Percentiles rank a stretch among this genome's conserved stretches.
phyloP scores from a whole-genome alignment of 139 green algal species.

The Klebsormidium nitens region DNA sequence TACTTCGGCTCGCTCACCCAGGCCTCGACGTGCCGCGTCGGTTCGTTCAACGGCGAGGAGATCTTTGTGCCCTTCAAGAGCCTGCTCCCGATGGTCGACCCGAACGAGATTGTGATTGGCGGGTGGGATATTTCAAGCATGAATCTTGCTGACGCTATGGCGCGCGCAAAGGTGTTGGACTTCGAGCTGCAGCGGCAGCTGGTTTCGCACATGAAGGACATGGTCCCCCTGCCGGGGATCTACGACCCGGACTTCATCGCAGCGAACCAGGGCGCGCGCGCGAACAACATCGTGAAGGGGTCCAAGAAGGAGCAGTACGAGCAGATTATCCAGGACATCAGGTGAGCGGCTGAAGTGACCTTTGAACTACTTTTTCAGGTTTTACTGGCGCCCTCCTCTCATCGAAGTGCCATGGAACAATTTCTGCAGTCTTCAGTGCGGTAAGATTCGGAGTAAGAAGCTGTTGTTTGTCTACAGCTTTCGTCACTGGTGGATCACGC shows the following conservation, averaged over 20 bases:
- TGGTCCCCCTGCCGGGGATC: slow-evolving; percentile 87
- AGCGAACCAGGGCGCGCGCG: slow-evolving; percentile 87
- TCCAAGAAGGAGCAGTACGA: slow-evolving; percentile 82
- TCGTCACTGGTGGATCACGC: no score
- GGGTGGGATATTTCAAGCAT: slow-evolving; percentile 95
- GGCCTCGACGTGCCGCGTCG: slow-evolving; percentile 84
- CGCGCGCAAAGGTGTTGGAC: slow-evolving; percentile 74
- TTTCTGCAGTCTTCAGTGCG: no score
- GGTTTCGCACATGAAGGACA: slow-evolving; percentile 85
- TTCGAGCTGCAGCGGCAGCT: slow-evolving; percentile 96
- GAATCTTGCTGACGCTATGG: slow-evolving; percentile 92
- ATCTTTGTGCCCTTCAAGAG: slow-evolving; percentile 85
- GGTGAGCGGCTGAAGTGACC: slow-evolving; percentile 18
- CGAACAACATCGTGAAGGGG: slow-evolving; percentile 93
- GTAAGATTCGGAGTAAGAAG: no score
- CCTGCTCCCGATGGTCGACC: slow-evolving; percentile 65
- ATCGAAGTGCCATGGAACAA: no score
- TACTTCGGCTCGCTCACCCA: slow-evolving; percentile 96
- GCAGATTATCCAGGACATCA: slow-evolving; percentile 78
- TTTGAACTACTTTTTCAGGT: no score
- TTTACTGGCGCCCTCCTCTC: no score
- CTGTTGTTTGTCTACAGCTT: no score
- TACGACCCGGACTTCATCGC: slow-evolving; percentile 96
- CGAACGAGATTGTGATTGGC: slow-evolving; percentile 91
- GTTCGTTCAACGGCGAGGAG: slow-evolving; percentile 92